Evolutionary conservation across 768 basidiomycete genomes (phyloP).

Genomic region (Boletus rufocinnamomeus): DNA sequence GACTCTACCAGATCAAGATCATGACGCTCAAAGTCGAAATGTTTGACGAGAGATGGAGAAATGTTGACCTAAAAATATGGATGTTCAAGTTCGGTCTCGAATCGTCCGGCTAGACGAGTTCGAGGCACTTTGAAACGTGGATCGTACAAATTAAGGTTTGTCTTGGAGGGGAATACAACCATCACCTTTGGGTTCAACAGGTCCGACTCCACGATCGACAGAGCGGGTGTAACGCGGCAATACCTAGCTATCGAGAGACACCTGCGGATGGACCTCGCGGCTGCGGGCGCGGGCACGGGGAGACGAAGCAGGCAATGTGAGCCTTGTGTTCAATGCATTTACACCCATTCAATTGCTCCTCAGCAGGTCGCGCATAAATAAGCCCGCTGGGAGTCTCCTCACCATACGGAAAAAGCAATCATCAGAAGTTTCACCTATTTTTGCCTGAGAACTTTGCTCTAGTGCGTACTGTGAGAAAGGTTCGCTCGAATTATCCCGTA

Average conservation of each 20-base stretch:
- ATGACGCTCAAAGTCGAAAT: background rate
- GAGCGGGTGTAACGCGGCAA: background rate
- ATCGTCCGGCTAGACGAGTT: background rate
- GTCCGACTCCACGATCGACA: background rate
- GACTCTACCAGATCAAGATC: slow-evolving; percentile 6
- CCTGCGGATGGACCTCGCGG: background rate
- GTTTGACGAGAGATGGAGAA: background rate
- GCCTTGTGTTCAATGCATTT: background rate
- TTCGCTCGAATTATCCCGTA: slow-evolving; percentile 13
- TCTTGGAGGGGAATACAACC: background rate
- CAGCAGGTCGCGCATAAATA: slow-evolving; percentile 10
- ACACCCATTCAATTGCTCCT: background rate
- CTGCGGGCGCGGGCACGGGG: too few species aligned
- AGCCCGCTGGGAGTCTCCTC: slow-evolving; percentile 14
- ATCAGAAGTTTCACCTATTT: slow-evolving; percentile 18
- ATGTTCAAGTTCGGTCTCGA: background rate
- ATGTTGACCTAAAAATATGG: background rate
- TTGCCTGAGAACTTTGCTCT: slow-evolving; percentile 11
- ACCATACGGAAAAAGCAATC: slow-evolving; percentile 14
- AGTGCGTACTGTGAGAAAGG: slow-evolving; percentile 25
- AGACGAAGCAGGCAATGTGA: background rate
- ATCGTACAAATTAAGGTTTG: background rate
- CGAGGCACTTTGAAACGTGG: background rate
- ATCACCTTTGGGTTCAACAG: background rate
- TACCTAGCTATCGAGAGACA: background rate